Percentiles rank a stretch among this genome's conserved stretches.
These are phyloP conservation scores for Aspergillus proliferans DNA, from an alignment of 2,329 filamentous ascomycete species.

Conservation along the genomic window DNA sequence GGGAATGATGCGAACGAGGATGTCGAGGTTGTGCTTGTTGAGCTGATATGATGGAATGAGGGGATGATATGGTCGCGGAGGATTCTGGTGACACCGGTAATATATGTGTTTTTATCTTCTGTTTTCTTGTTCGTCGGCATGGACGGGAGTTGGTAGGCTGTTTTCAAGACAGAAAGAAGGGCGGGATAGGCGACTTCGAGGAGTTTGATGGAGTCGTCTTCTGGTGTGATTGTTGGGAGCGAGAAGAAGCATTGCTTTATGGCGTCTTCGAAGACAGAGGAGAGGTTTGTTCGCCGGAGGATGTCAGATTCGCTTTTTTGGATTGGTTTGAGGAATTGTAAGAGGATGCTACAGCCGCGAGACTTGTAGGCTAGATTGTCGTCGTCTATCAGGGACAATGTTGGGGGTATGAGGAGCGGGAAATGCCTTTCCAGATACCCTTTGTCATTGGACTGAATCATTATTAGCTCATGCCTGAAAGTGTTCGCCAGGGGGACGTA, in stretches of 20 bases:
- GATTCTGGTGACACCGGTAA: slow-evolving; percentile 18
- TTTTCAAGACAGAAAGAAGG: slow-evolving; percentile 52
- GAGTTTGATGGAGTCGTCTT: slow-evolving; percentile 60
- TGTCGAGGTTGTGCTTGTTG: slow-evolving; percentile 36
- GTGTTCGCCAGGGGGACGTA: slow-evolving; percentile 11
- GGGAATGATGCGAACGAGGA: slow-evolving; percentile 41
- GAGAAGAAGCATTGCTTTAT: slow-evolving; percentile 62
- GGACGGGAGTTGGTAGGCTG: slow-evolving; percentile 33
- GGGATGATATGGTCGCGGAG: slow-evolving; percentile 31
- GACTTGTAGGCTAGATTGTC: slow-evolving; percentile 31
- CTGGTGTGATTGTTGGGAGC: slow-evolving; percentile 70
- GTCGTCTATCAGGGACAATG: slow-evolving; percentile 41
- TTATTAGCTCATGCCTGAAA: neutral
- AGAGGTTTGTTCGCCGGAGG: slow-evolving; percentile 37
- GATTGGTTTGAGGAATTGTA: slow-evolving; percentile 29
- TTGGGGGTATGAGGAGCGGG: slow-evolving; percentile 38
- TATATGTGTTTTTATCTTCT: slow-evolving; percentile 18
- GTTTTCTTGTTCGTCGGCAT: slow-evolving; percentile 19
- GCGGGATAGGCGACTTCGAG: slow-evolving; percentile 61
- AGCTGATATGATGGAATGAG: slow-evolving; percentile 42
- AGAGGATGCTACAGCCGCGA: slow-evolving; percentile 33
- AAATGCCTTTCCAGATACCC: slow-evolving; percentile 37
- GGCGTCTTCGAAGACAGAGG: slow-evolving; percentile 41
- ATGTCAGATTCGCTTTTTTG: slow-evolving; percentile 33
- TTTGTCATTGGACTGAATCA: slow-evolving; percentile 19